Percentiles rank a stretch among this genome's conserved stretches.
Evolutionary conservation across 768 basidiomycete species (phyloP).

Genomic region (Trametes villosa): DNA sequence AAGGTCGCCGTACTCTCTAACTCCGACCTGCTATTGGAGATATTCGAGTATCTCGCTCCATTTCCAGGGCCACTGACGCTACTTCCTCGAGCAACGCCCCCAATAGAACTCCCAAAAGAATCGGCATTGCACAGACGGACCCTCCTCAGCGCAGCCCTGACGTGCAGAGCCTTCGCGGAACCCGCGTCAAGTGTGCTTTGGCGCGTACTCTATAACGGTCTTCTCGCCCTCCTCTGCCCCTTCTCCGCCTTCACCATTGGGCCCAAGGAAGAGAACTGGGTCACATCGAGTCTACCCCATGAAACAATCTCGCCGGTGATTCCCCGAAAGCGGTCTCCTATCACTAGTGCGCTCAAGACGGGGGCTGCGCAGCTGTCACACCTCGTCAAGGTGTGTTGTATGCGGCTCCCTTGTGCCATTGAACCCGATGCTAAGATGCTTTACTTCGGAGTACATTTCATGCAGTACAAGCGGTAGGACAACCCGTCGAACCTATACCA

Average conservation of each 20-base stretch:
- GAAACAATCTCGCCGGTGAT: too few relatives aligned
- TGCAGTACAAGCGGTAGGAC: too few relatives aligned
- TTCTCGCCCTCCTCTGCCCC: background rate
- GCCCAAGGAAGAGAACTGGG: background rate
- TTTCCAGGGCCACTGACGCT: background rate
- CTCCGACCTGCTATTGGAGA: background rate
- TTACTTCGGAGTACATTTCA: too few relatives aligned
- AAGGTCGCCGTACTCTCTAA: too few relatives aligned
- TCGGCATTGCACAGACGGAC: constrained; percentile 32
- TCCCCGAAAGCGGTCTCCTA: too few relatives aligned
- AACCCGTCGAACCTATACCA: too few relatives aligned
- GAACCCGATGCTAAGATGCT: too few relatives aligned
- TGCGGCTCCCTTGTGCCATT: too few relatives aligned
- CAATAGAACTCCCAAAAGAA: constrained; percentile 81
- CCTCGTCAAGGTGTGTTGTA: too few relatives aligned
- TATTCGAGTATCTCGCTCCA: background rate
- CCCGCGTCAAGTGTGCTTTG: background rate
- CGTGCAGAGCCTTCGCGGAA: background rate
- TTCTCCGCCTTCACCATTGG: background rate
- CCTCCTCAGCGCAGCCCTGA: background rate
- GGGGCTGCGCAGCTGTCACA: too few relatives aligned
- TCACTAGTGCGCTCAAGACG: too few relatives aligned
- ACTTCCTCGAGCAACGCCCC: constrained; percentile 82
- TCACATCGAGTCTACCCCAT: too few relatives aligned
- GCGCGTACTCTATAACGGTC: background rate